Base-by-base conservation (phyloP, 2,329 filamentous ascomycete genomes). In the Madurella mycetomatis region DNA sequence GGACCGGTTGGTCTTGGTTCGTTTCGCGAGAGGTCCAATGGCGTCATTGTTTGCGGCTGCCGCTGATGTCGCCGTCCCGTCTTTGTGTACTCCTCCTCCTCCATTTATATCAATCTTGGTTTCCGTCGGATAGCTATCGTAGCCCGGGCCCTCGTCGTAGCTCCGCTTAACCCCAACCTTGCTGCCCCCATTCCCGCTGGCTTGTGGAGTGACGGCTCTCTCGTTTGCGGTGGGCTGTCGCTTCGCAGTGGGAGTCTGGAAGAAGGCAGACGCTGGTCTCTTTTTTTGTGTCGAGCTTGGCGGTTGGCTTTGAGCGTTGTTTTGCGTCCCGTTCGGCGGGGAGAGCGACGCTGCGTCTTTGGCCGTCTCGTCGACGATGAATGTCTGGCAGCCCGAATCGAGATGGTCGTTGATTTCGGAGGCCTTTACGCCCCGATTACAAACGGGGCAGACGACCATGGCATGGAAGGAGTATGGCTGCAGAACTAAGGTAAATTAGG, bases 331-430 rank as follows among this genome's bases (percentile, higher is more conserved):
- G 72, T 61, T 55, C 65, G 66, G 43, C 65, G 70, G 46, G 59
- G 69, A 44, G 64, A 66, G 45, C 11, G 58, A 42, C 12, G 49
- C 7, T 32, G 41, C 9, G n/a, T 54, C 49, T 34, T 49, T 43
- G 34, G 66, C 59, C 30, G 53, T 51, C n/a, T 61, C 49, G 62
- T 85, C 81, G 67, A 87, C 74, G 59, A 94, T 69, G 67, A 86
- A 86, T 37, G 76, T 78, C 56, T 81, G 71, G 74, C 92, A 97
- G 60, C 81, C 82, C 31, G 90, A 92, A 73, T 97, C 94, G 67
- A 97, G 84, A 71, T 97, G 92, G 62, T 80, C 79, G 73, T 97
- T 97, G 76, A 97, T 97, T 62, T 87, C 82, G 66, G 76, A 74
- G 61, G 86, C 74, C 60, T 82, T 86, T 64, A 94, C 89, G 53